Base-by-base conservation (phyloP, 345 rosid species). In the Hibiscus trionum region DNA sequence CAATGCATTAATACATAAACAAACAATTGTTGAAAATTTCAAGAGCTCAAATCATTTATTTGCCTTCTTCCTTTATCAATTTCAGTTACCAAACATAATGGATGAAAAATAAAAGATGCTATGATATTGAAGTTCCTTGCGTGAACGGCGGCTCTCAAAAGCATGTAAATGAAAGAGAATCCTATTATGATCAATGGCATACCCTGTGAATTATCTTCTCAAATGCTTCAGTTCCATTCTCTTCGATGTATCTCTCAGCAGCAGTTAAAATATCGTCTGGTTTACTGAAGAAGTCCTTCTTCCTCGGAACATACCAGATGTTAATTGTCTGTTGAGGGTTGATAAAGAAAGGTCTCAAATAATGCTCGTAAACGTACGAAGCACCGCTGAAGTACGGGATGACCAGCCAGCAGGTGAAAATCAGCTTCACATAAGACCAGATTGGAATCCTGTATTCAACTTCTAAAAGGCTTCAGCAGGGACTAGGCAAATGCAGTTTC, bases 311-410 rank as follows among this genome's bases (percentile, higher is more conserved):
- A 82, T 95, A 93, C 99, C 98, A 93, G 72, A 95, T 88, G 62
- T 93, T 95, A 73, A 95, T 78, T 61, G 87, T 88, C 69, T 81
- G 88, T 67, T 82, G 87, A 15, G 88, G 97, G 70, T 92, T 95
- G 70, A 87, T 39, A 61, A 87, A 86, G 79, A 92, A 55, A 62
- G 94, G 93, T 76, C 99, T 93, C 80, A 93, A 81, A 69, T 87
- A 84, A 78, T 90, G 96, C 70, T 92, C 93, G 68, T 95, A 95
- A 26, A 93, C 96, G 73, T 89, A 89, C 26, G 99, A 88, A 79
- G 99, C 98, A 19, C 99, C 98, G 16, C 90, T 95, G 84, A 95
- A 93, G 84, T 90, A 86, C 0, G 99, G 98, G 44, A 95, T 87
- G 52, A 89, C 99, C 72, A 92, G 84, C 99, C 99, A 95, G 81